Evolutionary conservation across 177 flowering plant genomes (phyloP).

Genomic region (Tripterygium wilfordii): DNA sequence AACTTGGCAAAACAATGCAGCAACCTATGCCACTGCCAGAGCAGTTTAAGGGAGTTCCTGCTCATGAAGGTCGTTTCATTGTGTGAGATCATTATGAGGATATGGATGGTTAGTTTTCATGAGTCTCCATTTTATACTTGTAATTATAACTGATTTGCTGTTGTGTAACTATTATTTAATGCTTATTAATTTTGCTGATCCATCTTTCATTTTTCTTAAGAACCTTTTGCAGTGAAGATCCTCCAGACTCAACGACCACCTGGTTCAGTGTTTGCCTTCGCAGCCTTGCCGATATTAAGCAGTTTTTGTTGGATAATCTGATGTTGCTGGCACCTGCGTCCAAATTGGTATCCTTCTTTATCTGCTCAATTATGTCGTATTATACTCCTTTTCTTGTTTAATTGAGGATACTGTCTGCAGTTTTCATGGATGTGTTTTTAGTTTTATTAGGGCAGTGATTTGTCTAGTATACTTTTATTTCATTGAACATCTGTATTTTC

Average conservation of each 20-base stretch:
- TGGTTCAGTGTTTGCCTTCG: constrained; percentile 39
- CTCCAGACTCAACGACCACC: constrained; percentile 40
- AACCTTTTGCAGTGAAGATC: constrained; percentile 39
- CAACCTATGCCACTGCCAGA: constrained; percentile 45
- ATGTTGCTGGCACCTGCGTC: constrained; percentile 27
- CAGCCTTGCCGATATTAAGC: constrained; percentile 38
- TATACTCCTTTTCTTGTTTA: too few species aligned
- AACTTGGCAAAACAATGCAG: constrained; percentile 41
- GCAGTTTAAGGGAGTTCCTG: constrained; percentile 70
- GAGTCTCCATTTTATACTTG: neutral
- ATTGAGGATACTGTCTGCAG: too few species aligned
- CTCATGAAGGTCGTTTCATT: constrained; percentile 61
- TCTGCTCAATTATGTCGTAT: neutral
- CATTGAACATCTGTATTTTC: too few species aligned
- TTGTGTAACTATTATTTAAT: neutral
- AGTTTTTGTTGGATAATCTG: constrained; percentile 43
- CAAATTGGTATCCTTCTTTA: constrained; percentile 11
- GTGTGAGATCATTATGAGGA: constrained; percentile 57
- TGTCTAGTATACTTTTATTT: too few species aligned
- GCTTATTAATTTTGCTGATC: neutral
- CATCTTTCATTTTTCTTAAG: constrained; percentile 12
- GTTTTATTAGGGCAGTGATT: too few species aligned
- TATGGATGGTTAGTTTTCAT: constrained; percentile 37
- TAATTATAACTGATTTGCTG: neutral
- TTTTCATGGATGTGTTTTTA: too few species aligned